Evolutionary conservation across 495 filamentous ascomycete genomes (phyloP).

Genomic region (Hyaloscypha finlandica): DNA sequence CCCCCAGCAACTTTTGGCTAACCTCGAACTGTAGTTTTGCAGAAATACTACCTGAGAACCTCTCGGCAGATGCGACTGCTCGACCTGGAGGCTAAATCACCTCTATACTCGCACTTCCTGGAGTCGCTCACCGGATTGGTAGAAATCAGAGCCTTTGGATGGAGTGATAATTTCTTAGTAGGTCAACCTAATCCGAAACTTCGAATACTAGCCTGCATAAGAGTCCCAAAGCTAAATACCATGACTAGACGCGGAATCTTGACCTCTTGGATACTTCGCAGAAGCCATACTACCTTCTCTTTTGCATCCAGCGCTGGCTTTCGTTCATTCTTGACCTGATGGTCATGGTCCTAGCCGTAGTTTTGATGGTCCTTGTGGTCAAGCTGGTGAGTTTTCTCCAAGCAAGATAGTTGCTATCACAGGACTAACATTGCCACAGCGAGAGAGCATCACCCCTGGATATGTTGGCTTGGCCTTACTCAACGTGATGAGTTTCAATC

Average conservation of each 20-base stretch:
- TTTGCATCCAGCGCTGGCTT: conserved; percentile 47
- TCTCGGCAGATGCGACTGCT: conserved; percentile 65
- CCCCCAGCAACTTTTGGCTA: neutral
- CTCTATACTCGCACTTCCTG: conserved; percentile 59
- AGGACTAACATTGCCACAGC: neutral
- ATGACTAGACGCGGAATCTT: conserved; percentile 34
- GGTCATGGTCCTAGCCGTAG: conserved; percentile 43
- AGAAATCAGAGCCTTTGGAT: conserved; percentile 49
- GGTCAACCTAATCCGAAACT: neutral
- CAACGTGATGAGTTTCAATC: conserved; percentile 43
- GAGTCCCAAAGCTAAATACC: neutral
- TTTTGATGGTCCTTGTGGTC: conserved; percentile 29
- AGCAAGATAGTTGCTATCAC: neutral
- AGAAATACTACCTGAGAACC: conserved; percentile 57
- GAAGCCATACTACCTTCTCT: conserved; percentile 56
- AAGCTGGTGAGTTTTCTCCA: conserved; percentile 16
- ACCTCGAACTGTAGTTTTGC: conserved; percentile 9
- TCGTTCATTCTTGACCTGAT: conserved; percentile 47
- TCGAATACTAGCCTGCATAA: neutral
- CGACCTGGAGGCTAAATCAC: conserved; percentile 60
- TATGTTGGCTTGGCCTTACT: conserved; percentile 57
- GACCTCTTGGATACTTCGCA: conserved; percentile 55
- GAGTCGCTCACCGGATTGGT: conserved; percentile 48
- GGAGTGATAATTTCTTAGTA: conserved; percentile 35
- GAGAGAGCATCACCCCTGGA: conserved; percentile 38